Evolutionary conservation across 208 protist genomes (phyloP), one percentile per base, ranked within the genome.

Genomic region (Trypanosoma avium): DNA sequence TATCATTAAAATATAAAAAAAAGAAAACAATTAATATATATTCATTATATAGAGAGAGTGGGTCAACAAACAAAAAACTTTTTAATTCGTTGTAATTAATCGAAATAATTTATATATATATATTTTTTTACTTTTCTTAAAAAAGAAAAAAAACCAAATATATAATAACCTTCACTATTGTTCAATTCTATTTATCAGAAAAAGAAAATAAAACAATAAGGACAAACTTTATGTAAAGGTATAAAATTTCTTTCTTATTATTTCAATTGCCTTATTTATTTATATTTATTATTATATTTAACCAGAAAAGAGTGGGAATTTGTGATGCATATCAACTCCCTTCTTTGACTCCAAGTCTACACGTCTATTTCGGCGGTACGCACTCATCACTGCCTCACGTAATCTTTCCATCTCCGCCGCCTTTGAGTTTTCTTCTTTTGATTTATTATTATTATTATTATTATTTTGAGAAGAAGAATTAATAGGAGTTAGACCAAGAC

Each of bases 381-480:
- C 81, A 30, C 73, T 82, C 84, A 95, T 78, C 2, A 95, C 89
- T 10, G 66, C 70, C 33, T 79, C 79, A 8, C 89, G 83, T 26
- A 95, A 76, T 46, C 77, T 60, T 50, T 81, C 54, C 74, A 95
- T 92, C 57, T 95, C 85, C 56, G 82, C 81, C 46, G 78, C 67
- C 45, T 88, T 89, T 47, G 57, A 69, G 36, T 61, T 43, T 59
- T 84, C 81, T 46, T 80, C 67, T 43, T 88, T 89, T 47, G 57
- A 69, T 42, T 61, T 43, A 13, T 21, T 52, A 63, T 0, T 26
- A 38, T 24, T 43, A 1, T n/a, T 35, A 10, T 4, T 30, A 56
- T 26, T 38, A 43, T 45, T 35, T n/a, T 43, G 45, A 21, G 36
- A 29, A 7, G 73, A 48, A 13, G 69, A 59, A 10, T 73, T 77